These are phyloP conservation scores for Suillus hirtellus DNA, from an alignment of 768 basidiomycete genomes.

Conservation along the genomic window DNA sequence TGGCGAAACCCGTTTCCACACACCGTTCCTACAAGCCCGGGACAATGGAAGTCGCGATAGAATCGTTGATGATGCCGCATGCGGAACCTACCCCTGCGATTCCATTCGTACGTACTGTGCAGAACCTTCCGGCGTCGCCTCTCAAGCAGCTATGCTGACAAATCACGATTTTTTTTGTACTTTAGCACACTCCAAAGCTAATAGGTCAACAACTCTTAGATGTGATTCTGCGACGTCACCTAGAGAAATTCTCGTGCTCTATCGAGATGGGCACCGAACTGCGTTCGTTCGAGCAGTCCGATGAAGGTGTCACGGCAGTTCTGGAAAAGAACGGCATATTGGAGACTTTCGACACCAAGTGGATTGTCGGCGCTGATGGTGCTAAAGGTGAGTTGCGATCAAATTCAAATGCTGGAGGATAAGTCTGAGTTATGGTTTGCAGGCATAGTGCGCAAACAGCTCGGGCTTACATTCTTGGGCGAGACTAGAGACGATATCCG, in stretches of 20 bases:
- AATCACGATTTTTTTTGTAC: not conserved
- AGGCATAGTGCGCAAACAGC: constrained; percentile 14
- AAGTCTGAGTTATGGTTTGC: not conserved
- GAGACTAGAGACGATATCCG: constrained; percentile 30
- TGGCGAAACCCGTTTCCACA: constrained; percentile 27
- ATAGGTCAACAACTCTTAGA: constrained; percentile 33
- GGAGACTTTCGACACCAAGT: constrained; percentile 9
- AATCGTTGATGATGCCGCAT: constrained; percentile 18
- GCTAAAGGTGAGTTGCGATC: constrained; percentile 18
- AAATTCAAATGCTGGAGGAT: not conserved
- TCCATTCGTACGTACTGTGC: constrained; percentile 26
- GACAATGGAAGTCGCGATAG: not conserved
- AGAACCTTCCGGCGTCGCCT: not conserved
- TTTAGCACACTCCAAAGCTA: constrained; percentile 16
- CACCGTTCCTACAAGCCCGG: constrained; percentile 34
- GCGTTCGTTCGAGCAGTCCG: constrained; percentile 32
- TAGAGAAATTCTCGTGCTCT: constrained; percentile 23
- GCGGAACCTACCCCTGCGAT: constrained; percentile 23
- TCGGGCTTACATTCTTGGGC: constrained; percentile 21
- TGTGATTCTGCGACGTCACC: constrained; percentile 20
- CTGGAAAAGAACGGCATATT: constrained; percentile 2
- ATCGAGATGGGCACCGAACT: constrained; percentile 41
- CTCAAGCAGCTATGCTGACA: not conserved
- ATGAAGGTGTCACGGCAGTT: constrained; percentile 30
- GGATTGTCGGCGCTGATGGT: constrained; percentile 20